Conservation (phyloP, 371 early-diverging fungal genomes). For the Mucor indicus region DNA sequence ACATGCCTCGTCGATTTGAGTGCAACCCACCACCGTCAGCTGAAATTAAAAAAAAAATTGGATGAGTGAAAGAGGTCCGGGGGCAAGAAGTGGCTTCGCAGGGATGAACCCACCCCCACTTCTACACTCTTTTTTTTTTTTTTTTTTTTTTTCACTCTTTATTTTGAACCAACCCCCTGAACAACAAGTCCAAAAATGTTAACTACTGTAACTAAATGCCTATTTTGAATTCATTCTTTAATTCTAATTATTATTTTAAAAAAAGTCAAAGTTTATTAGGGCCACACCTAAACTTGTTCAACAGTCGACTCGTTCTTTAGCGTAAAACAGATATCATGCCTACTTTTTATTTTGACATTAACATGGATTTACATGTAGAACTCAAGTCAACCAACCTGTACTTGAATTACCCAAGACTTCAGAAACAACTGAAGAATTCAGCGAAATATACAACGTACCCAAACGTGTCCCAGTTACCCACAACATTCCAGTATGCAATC, state of each 20-base stretch:
- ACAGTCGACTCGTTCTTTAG: slow-evolving; percentile 11
- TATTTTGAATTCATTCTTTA: not conserved
- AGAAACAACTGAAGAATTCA: slow-evolving; percentile 14
- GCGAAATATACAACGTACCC: slow-evolving; percentile 18
- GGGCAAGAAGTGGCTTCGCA: slow-evolving; percentile 7
- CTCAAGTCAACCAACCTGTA: slow-evolving; percentile 2
- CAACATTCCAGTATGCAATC: slow-evolving; percentile 68
- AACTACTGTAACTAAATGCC: slow-evolving; percentile 6
- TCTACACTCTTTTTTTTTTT: not conserved
- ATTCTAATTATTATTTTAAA: not conserved
- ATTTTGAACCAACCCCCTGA: slow-evolving; percentile 1
- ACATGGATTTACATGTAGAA: not conserved
- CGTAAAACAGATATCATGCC: slow-evolving; percentile 2
- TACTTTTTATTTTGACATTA: not conserved
- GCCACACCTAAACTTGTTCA: slow-evolving; percentile 4
- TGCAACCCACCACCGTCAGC: no score
- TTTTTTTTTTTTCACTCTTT: not conserved
- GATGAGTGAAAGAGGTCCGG: no score
- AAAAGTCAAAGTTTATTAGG: slow-evolving; percentile 13
- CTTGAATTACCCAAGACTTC: slow-evolving; percentile 19
- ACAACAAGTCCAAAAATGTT: not conserved
- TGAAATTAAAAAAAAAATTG: not conserved
- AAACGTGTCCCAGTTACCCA: slow-evolving; percentile 53
- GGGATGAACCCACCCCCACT: not conserved
- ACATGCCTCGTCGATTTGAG: no score